These are phyloP conservation scores for Lactarius tabidus DNA, from an alignment of 768 basidiomycete genomes.

Conservation along the genomic window DNA sequence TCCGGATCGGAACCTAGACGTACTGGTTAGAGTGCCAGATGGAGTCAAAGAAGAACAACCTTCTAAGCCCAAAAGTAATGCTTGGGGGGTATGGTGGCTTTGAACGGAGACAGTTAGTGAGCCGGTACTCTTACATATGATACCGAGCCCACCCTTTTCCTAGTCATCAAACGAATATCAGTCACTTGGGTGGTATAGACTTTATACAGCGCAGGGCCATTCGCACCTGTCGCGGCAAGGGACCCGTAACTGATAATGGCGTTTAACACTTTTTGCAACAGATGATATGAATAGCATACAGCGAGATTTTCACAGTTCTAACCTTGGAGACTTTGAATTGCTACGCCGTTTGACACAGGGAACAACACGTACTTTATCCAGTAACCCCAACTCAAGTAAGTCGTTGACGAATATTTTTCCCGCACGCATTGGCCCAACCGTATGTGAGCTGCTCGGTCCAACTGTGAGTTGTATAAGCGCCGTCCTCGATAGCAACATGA, in stretches of 20 bases:
- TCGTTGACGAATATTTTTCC: slow-evolving; percentile 84
- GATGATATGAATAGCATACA: slow-evolving; percentile 44
- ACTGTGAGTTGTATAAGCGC: slow-evolving; percentile 32
- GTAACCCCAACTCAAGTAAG: slow-evolving; percentile 58
- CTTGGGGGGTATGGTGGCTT: slow-evolving; percentile 86
- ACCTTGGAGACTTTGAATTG: slow-evolving; percentile 43
- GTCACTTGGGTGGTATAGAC: slow-evolving; percentile 5
- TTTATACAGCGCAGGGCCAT: neutral
- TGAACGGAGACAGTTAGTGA: neutral
- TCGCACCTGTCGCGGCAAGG: slow-evolving; percentile 82
- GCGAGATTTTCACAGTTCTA: slow-evolving; percentile 74
- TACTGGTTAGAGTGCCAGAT: neutral
- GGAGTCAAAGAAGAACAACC: slow-evolving; percentile 30
- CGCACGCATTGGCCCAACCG: slow-evolving; percentile 86
- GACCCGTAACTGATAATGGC: slow-evolving; percentile 67
- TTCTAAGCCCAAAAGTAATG: slow-evolving; percentile 79
- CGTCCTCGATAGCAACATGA: neutral
- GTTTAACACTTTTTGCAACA: slow-evolving; percentile 8
- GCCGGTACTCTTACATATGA: slow-evolving; percentile 10
- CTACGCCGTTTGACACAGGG: neutral
- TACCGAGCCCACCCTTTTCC: slow-evolving; percentile 64
- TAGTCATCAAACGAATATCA: slow-evolving; percentile 29
- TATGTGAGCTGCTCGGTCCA: slow-evolving; percentile 61
- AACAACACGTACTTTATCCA: slow-evolving; percentile 55
- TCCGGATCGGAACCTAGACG: slow-evolving; percentile 77